Conservation (phyloP, 2,329 filamentous ascomycete genomes). For the Aspergillus quadrilineatus region DNA sequence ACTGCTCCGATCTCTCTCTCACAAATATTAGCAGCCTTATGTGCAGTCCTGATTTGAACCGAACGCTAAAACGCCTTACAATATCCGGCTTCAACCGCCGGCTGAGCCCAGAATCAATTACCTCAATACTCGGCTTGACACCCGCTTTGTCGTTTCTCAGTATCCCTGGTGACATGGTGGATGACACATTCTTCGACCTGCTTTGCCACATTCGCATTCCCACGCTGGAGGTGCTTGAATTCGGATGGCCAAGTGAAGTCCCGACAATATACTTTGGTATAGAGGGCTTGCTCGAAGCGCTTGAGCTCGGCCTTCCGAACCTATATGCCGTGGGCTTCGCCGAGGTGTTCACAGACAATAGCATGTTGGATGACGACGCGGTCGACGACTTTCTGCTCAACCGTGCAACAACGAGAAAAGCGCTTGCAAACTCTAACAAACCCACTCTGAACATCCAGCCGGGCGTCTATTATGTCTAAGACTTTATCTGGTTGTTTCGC, state of each 20-base stretch:
- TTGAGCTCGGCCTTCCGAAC: constrained; percentile 25
- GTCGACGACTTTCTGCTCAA: constrained; percentile 28
- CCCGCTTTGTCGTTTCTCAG: constrained; percentile 30
- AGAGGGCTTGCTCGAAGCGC: constrained; percentile 20
- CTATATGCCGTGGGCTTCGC: constrained; percentile 30
- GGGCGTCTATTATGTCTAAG: constrained; percentile 21
- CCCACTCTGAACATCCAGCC: constrained; percentile 5
- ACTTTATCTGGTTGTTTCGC: not conserved
- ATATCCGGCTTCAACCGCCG: constrained; percentile 26
- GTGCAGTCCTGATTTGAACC: constrained; percentile 22
- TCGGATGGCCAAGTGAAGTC: constrained; percentile 23
- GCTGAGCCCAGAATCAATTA: constrained; percentile 28
- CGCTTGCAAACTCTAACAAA: not conserved
- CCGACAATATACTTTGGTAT: constrained; percentile 23
- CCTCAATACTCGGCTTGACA: constrained; percentile 26
- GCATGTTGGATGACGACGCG: constrained; percentile 25
- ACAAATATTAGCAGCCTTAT: constrained; percentile 25
- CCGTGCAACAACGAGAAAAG: constrained; percentile 14
- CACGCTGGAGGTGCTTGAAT: constrained; percentile 30
- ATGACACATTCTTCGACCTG: constrained; percentile 29
- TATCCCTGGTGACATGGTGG: constrained; percentile 32
- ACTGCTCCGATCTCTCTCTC: constrained; percentile 27
- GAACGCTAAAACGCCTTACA: constrained; percentile 26
- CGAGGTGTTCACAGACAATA: constrained; percentile 22
- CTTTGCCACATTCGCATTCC: constrained; percentile 20